Conservation (phyloP, 2,329 filamentous ascomycete genomes). For the Arthrobotrys pseudoclavata region DNA sequence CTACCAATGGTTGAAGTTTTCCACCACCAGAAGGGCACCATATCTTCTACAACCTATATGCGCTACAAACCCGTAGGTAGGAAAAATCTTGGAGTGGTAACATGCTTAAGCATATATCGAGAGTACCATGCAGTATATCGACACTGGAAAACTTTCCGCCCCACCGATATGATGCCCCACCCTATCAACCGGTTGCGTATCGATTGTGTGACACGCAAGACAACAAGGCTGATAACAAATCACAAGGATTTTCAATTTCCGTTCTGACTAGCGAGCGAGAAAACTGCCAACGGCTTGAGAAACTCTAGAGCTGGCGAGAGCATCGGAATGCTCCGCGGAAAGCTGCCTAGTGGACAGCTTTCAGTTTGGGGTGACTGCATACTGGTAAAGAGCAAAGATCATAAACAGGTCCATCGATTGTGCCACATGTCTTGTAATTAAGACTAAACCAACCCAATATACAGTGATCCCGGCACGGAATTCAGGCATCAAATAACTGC, state of each 20-base stretch:
- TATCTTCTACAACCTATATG: neutral
- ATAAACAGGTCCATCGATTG: neutral
- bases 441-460: neutral
- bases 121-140: neutral
- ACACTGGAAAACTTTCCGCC: neutral
- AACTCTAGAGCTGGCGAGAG: neutral
- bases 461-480: neutral
- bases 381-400: neutral
- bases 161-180: neutral
- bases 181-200: neutral
- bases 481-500: neutral
- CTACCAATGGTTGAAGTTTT: neutral
- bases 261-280: neutral
- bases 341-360: neutral
- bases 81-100: neutral
- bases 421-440: slow-evolving; percentile 2
- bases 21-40: neutral
- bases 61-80: neutral
- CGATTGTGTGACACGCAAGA: neutral
- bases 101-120: neutral
- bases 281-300: neutral
- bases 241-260: neutral
- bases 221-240: neutral
- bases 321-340: slow-evolving; percentile 1
- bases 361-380: neutral